Evolutionary conservation across 768 basidiomycete species (phyloP), one percentile per base, ranked within the genome.

Genomic region (Russula vinacea): DNA sequence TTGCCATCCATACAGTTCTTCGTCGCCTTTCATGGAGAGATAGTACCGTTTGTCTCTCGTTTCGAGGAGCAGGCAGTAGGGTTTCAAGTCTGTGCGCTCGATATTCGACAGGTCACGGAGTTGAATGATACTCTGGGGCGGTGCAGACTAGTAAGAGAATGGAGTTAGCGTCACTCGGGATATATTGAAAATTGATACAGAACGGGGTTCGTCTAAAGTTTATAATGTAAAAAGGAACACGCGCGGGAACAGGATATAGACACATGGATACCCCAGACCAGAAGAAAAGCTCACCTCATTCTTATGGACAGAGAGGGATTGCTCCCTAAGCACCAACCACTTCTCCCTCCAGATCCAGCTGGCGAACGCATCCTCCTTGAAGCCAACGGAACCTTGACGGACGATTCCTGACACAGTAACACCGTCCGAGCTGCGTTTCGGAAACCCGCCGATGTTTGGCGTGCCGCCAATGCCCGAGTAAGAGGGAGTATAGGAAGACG

Each of bases 1-100:
- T 74, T 95, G 91, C 95, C 95, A 98, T 19, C 88, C 87, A 71
- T 99, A 99, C n/a, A 99, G 81, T 71, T 99, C 96, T 69, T 95
- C 93, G 72, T 99, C 95, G 68, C 81, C 91, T 78, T 95, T 97
- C 67, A 97, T 78, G 2, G 92, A 85, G 55, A 95, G 76, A 72
- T 83, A 89, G 71, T 84, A 88, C 44, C 88, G 85, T 73, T 89
- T 92, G 62, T 93, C 89, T 70, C 87, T 90, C 5, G 89, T 87
- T 71, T 94, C 92, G 24, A 99, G 75, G 17, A 93, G 78, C 0
- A 99, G 78, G 72, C 96, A 98, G 73, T 96, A 98, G 0, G 94
- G 94, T 74, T 97, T 97, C 69, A 94, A 76, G 73, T 99, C 95
- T 56, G 89, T 93, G 14, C 96, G 87, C 73, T 95, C 92, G 70